Evolutionary conservation across 768 basidiomycete genomes (phyloP).

Genomic region (Russula olivacea): DNA sequence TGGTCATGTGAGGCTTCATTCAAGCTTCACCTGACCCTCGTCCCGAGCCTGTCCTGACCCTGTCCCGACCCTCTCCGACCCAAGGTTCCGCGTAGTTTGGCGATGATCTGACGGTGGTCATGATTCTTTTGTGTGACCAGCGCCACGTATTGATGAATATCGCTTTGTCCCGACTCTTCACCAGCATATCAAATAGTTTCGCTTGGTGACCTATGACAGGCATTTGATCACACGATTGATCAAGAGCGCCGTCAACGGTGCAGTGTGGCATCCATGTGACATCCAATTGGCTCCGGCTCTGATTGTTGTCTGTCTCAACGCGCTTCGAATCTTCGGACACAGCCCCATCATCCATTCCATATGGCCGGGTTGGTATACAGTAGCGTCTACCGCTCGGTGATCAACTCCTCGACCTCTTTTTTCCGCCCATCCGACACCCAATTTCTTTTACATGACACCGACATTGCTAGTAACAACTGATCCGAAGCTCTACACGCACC

Average conservation of each 20-base stretch:
- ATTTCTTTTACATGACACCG: neutral
- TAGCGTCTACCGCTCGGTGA: neutral
- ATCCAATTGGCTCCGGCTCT: neutral
- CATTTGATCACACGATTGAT: too few relatives aligned
- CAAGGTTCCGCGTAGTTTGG: too few relatives aligned
- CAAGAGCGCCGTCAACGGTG: neutral
- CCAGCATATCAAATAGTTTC: neutral
- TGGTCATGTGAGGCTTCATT: too few relatives aligned
- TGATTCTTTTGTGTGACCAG: too few relatives aligned
- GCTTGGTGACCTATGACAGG: neutral
- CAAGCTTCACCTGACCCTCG: too few relatives aligned
- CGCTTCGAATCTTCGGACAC: neutral
- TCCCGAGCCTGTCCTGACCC: too few relatives aligned
- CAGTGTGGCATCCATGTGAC: neutral
- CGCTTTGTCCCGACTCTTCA: too few relatives aligned
- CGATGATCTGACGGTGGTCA: too few relatives aligned
- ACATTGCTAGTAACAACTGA: too few relatives aligned
- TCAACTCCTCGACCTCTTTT: neutral
- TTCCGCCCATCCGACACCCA: too few relatives aligned
- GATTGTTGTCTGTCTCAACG: neutral
- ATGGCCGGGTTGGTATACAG: neutral
- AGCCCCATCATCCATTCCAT: neutral
- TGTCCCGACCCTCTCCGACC: too few relatives aligned
- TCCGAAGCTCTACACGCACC: slow-evolving; percentile 18
- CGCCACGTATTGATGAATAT: too few relatives aligned